Percentiles rank a stretch among this genome's conserved stretches.
phyloP scores from a whole-genome alignment of 305 asterid genomes.

The Stenogyne calaminthoides region DNA sequence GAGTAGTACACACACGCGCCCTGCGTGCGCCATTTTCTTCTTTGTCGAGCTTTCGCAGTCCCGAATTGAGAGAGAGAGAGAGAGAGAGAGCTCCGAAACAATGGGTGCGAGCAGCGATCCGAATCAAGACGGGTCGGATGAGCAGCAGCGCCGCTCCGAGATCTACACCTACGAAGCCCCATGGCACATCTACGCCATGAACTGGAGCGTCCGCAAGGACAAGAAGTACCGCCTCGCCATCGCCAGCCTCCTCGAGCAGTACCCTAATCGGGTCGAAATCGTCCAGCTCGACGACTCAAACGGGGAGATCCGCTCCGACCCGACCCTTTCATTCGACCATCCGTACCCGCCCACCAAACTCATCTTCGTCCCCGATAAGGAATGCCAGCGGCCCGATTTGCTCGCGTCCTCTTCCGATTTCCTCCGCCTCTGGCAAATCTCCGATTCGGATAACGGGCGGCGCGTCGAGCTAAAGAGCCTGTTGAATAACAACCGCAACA shows the following conservation, averaged over 20 bases:
- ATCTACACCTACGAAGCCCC: conserved; percentile 97
- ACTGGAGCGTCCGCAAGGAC: conserved; percentile 91
- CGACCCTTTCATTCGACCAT: conserved; percentile 81
- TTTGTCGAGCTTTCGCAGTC: background rate
- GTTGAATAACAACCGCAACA: conserved; percentile 68
- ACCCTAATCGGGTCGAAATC: conserved; percentile 80
- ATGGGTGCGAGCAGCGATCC: conserved; percentile 82
- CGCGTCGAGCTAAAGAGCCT: conserved; percentile 72
- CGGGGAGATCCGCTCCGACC: conserved; percentile 83
- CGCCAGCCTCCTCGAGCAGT: conserved; percentile 80
- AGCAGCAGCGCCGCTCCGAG: conserved; percentile 95
- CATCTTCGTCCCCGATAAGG: conserved; percentile 90
- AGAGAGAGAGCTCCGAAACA: background rate
- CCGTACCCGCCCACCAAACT: conserved; percentile 93
- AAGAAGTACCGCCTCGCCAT: conserved; percentile 86
- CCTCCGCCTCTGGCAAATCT: conserved; percentile 84
- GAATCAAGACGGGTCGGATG: conserved; percentile 80
- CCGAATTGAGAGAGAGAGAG: too few relatives aligned
- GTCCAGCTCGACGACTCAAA: conserved; percentile 84
- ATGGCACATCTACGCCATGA: conserved; percentile 96
- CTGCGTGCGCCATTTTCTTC: conserved; percentile 19
- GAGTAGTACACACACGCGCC: conserved; percentile 22
- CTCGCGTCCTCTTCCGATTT: conserved; percentile 85
- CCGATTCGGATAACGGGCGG: conserved; percentile 44
- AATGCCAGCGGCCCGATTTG: conserved; percentile 86